Conservation (phyloP, 345 rosid species). For the Euphorbia peplus region DNA sequence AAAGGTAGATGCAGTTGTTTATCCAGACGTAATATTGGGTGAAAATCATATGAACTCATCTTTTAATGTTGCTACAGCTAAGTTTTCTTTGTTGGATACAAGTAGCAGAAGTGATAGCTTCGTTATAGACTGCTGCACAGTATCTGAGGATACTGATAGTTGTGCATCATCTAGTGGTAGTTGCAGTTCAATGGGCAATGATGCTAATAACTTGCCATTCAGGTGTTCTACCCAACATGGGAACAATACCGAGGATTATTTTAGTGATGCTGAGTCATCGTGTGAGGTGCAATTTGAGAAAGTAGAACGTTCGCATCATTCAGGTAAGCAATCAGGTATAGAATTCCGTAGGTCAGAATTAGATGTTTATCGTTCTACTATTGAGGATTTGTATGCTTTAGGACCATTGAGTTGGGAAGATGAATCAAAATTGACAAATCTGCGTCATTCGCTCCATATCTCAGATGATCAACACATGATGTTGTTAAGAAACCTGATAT, state of each 20-base stretch:
- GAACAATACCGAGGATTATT: constrained; percentile 11
- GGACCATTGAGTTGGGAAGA: constrained; percentile 42
- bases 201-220: constrained; percentile 7
- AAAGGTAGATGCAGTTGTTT: constrained; percentile 25
- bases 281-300: constrained; percentile 3
- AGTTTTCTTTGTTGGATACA: constrained; percentile 7
- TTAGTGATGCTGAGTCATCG: constrained; percentile 34
- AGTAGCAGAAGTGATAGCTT: constrained; percentile 16
- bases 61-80: constrained; percentile 20
- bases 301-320: neutral
- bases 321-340: constrained; percentile 8
- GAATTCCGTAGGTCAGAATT: constrained; percentile 21
- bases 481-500: constrained; percentile 29
- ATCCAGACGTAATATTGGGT: constrained; percentile 18
- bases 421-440: constrained; percentile 31
- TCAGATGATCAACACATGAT: constrained; percentile 39
- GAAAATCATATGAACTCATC: constrained; percentile 22
- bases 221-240: neutral
- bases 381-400: constrained; percentile 23
- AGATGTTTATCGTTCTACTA: constrained; percentile 6
- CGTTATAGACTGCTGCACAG: constrained; percentile 4
- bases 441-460: constrained; percentile 26
- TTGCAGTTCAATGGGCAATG: constrained; percentile 21
- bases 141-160: constrained; percentile 19
- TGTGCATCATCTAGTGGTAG: constrained; percentile 43